Evolutionary conservation across 164 flowering plant genomes (phyloP).

Genomic region (Aristolochia contorta): DNA sequence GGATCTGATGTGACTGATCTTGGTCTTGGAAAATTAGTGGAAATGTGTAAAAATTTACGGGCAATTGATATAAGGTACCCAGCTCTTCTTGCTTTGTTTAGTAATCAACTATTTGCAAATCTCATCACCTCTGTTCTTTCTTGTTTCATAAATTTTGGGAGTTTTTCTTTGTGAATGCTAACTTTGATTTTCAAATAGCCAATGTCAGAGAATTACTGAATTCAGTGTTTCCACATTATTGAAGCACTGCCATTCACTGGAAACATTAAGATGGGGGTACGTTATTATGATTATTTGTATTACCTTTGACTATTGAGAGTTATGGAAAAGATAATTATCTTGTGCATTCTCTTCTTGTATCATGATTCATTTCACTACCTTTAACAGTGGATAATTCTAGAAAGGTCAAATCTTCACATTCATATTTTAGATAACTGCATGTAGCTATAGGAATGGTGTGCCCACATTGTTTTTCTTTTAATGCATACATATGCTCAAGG

Average conservation of each 20-base stretch:
- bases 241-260: slow-evolving; percentile 50
- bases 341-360: too few relatives aligned
- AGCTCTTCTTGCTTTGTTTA: too few relatives aligned
- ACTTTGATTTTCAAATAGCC: slow-evolving; percentile 31
- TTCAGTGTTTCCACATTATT: slow-evolving; percentile 61
- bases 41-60: slow-evolving; percentile 40
- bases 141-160: neutral
- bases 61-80: slow-evolving; percentile 78
- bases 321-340: too few relatives aligned
- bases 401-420: too few relatives aligned
- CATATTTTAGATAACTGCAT: too few relatives aligned
- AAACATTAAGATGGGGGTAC: slow-evolving; percentile 86
- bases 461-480: too few relatives aligned
- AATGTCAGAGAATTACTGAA: slow-evolving; percentile 45
- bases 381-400: too few relatives aligned
- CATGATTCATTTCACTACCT: too few relatives aligned
- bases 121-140: neutral
- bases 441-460: too few relatives aligned
- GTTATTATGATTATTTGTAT: neutral
- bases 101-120: too few relatives aligned
- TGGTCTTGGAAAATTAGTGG: slow-evolving; percentile 59
- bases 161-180: neutral
- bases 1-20: slow-evolving; percentile 74
- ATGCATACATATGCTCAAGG: too few relatives aligned
- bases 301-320: too few relatives aligned